Evolutionary conservation across 768 basidiomycete species (phyloP), one percentile per base, ranked within the genome.

Genomic region (Termitomyces heimii): DNA sequence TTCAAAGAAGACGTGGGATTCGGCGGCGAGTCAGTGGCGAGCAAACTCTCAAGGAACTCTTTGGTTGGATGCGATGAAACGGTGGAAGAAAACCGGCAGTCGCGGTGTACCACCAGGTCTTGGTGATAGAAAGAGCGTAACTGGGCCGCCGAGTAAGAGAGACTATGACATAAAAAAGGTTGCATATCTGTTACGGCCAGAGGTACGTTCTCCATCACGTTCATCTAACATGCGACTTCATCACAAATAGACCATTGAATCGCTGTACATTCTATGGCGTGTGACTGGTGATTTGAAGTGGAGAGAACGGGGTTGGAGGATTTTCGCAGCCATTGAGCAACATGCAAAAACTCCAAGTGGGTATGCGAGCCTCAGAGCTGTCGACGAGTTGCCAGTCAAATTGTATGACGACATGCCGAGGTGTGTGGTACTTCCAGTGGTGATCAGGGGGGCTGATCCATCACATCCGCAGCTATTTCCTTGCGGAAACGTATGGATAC

Each of bases 321-420:
- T 91, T 37, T 92, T 88, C 63, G 72, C 85, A 60, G 81, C 86
- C 5, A 78, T 92, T 24, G 79, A 86, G 67, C 75, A 71, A 31
- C 74, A 84, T 60, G 75, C 85, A 16, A 83, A 77, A 66, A 86
- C 83, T 1, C 59, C 71, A 1, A 71, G 68, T 40, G 89, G 86
- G n/a, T 92, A 88, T 62, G 81, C 87, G 1, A 82, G 72, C 57
- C 68, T 90, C 43, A 62, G 63, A 52, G 69, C 74, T 14, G 86
- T 88, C 13, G 76, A 82, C 28, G 53, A 62, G 20, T 61, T 67
- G 1, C 71, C 74, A n/a, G 73, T 75, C 1, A 53, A 62, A 13
- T 70, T 75, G 64, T 65, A 66, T 31, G 80, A 91, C 62, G 73
- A 75, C 22, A 89, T 90, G 86, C 89, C 89, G n/a, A 90, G 88